phyloP scores from a whole-genome alignment of 2,329 filamentous ascomycete species.

The Phyllosticta citribraziliensis region DNA sequence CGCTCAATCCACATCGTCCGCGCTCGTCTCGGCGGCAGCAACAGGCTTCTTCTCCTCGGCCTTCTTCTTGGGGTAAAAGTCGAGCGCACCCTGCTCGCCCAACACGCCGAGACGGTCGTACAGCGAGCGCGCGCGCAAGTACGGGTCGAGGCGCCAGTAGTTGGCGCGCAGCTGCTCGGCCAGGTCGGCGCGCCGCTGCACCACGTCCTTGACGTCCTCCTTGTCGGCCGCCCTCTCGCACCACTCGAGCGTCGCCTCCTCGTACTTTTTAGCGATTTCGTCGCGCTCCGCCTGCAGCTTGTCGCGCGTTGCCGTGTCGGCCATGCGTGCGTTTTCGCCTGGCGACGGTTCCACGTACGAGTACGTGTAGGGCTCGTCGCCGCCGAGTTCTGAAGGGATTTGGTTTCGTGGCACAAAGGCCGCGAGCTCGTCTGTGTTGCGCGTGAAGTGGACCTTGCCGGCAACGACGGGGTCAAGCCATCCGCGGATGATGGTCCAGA shows the following conservation, averaged over 20 bases:
- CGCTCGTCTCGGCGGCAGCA: not conserved
- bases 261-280: constrained; percentile 60
- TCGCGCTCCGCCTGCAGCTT: constrained; percentile 54
- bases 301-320: constrained; percentile 51
- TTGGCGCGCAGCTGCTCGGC: constrained; percentile 56
- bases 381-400: constrained; percentile 76
- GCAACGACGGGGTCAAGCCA: constrained; percentile 98
- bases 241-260: constrained; percentile 68
- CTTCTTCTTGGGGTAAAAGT: constrained; percentile 53
- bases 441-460: constrained; percentile 86
- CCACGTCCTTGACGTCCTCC: constrained; percentile 38
- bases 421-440: constrained; percentile 66
- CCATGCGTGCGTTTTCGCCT: constrained; percentile 69
- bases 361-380: constrained; percentile 77
- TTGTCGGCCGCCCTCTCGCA: constrained; percentile 38
- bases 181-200: constrained; percentile 50
- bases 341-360: constrained; percentile 64
- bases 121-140: constrained; percentile 68
- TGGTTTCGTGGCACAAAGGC: constrained; percentile 61
- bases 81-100: constrained; percentile 53
- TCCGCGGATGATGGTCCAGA: constrained; percentile 90
- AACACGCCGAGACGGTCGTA: constrained; percentile 78
- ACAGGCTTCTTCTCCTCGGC: not conserved
- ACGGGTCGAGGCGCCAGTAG: constrained; percentile 88
- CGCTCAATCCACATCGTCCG: not conserved